Evolutionary conservation across 164 flowering plant genomes (phyloP).

Genomic region (Annona squamosa): DNA sequence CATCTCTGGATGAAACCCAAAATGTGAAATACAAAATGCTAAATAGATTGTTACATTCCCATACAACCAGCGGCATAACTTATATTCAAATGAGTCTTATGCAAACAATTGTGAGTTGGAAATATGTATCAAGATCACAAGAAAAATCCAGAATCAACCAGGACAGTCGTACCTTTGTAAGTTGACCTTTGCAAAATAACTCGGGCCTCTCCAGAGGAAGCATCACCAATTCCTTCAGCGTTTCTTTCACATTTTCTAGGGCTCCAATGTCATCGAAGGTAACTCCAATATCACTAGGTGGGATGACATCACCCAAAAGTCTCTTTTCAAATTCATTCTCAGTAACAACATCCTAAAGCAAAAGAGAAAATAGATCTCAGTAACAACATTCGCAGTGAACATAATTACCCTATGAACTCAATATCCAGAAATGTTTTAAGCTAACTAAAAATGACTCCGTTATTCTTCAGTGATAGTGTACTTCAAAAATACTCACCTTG

Average conservation of each 20-base stretch:
- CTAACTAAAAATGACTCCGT: not conserved
- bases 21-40: no score
- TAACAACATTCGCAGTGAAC: not conserved
- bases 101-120: not conserved
- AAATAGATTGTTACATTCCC: no score
- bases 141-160: not conserved
- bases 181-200: constrained; percentile 83
- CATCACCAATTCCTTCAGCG: constrained; percentile 94
- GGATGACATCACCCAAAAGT: constrained; percentile 89
- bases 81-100: not conserved
- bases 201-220: constrained; percentile 96
- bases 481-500: constrained; percentile 38
- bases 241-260: constrained; percentile 82
- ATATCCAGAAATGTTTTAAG: not conserved
- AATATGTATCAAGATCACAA: not conserved
- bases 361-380: not conserved
- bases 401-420: not conserved
- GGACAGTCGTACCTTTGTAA: constrained; percentile 57
- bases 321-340: constrained; percentile 95
- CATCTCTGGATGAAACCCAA: no score
- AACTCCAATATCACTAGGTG: constrained; percentile 91
- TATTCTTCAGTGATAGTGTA: not conserved
- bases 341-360: constrained; percentile 80
- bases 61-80: no score
- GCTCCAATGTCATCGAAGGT: constrained; percentile 96